phyloP scores from a whole-genome alignment of 257 asterid species.

The Prunella vulgaris region DNA sequence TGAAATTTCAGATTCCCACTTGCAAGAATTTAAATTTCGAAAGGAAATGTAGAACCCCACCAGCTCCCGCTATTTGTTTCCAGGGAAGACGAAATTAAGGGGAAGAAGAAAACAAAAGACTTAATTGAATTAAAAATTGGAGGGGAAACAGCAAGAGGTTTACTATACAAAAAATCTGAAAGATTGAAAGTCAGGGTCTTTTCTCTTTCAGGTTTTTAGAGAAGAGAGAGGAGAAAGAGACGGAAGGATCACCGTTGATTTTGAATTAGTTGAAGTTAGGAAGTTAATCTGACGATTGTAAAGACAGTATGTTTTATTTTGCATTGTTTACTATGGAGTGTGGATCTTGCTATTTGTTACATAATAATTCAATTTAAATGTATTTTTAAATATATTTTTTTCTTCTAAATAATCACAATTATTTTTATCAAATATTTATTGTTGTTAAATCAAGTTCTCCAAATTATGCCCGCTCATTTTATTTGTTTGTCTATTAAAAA shows the following conservation, averaged over 20 bases:
- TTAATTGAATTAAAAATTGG: slow-evolving; percentile 19
- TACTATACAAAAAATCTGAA: slow-evolving; percentile 22
- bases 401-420: too few relatives aligned
- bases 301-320: background rate
- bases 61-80: slow-evolving; percentile 20
- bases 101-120: slow-evolving; percentile 29
- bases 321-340: background rate
- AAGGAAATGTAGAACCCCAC: slow-evolving; percentile 27
- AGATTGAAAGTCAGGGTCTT: slow-evolving; percentile 12
- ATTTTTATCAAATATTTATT: too few relatives aligned
- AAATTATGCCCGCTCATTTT: too few relatives aligned
- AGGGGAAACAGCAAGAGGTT: slow-evolving; percentile 17
- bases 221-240: slow-evolving; percentile 29
- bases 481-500: too few relatives aligned
- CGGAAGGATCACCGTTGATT: slow-evolving; percentile 38
- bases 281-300: slow-evolving; percentile 38
- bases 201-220: slow-evolving; percentile 14
- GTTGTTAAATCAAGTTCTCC: too few relatives aligned
- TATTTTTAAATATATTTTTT: too few relatives aligned
- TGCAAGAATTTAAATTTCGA: slow-evolving; percentile 11
- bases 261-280: slow-evolving; percentile 19
- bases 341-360: too few relatives aligned
- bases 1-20: slow-evolving; percentile 23
- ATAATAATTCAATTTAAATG: too few relatives aligned
- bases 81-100: background rate